Percentiles rank a stretch among this genome's conserved stretches.
These are phyloP conservation scores for Clarireedia monteithiana DNA, from an alignment of 2,329 filamentous ascomycete genomes.

Conservation along the genomic window DNA sequence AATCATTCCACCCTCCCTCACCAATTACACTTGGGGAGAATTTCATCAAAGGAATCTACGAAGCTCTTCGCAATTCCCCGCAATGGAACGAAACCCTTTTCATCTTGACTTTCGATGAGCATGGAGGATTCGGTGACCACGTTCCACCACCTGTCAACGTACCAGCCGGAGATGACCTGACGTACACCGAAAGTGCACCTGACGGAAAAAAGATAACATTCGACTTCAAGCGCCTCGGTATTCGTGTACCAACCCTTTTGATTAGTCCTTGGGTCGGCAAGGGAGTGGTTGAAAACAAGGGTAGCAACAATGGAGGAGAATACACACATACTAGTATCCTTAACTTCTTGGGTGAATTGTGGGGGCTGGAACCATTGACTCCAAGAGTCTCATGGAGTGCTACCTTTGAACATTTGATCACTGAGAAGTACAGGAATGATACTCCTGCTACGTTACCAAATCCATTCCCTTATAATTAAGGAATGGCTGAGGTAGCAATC, in stretches of 20 bases:
- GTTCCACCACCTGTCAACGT: conserved; percentile 35
- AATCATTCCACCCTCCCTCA: conserved; percentile 38
- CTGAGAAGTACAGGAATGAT: conserved; percentile 17
- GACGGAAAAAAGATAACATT: conserved; percentile 33
- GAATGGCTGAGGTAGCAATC: not conserved
- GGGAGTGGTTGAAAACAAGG: conserved; percentile 34
- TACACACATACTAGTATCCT: conserved; percentile 39
- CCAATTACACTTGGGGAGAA: conserved; percentile 37
- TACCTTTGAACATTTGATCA: conserved; percentile 25
- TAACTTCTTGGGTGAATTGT: conserved; percentile 35
- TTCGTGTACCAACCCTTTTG: conserved; percentile 36
- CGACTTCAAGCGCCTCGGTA: conserved; percentile 35
- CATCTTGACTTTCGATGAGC: conserved; percentile 40
- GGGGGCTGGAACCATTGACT: conserved; percentile 27
- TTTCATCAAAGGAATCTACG: conserved; percentile 39
- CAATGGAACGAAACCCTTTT: conserved; percentile 41
- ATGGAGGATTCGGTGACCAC: conserved; percentile 41
- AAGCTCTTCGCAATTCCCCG: conserved; percentile 35
- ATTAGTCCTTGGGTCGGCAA: conserved; percentile 38
- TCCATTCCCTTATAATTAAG: conserved; percentile 14
- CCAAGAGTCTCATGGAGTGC: conserved; percentile 16
- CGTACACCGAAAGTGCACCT: conserved; percentile 31
- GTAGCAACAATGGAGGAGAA: conserved; percentile 31
- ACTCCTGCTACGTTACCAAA: conserved; percentile 19
- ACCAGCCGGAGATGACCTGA: conserved; percentile 32